Conservation (phyloP, 2,329 filamentous ascomycete species). For the Alternaria sp. region DNA sequence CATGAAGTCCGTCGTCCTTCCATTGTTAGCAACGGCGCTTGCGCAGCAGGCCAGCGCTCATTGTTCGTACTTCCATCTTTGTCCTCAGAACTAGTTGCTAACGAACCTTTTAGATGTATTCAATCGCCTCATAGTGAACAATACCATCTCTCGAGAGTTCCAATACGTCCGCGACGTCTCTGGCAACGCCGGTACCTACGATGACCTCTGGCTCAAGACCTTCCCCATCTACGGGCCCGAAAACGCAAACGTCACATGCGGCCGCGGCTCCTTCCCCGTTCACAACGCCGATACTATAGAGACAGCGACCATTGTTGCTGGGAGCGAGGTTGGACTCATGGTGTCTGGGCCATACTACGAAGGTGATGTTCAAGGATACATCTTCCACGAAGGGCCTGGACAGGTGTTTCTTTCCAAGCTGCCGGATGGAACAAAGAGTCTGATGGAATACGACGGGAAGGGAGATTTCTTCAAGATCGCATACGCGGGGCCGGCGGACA, state of each 20-base stretch:
- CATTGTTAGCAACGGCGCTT: not conserved
- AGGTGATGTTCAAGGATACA: constrained; percentile 14
- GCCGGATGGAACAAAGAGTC: not conserved
- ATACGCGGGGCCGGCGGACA: not conserved
- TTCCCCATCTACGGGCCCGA: constrained; percentile 18
- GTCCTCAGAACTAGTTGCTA: not conserved
- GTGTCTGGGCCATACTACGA: constrained; percentile 11
- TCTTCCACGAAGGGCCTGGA: constrained; percentile 8
- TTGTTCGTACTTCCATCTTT: not conserved
- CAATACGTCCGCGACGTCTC: constrained; percentile 28
- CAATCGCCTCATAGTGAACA: constrained; percentile 24
- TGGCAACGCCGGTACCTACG: not conserved
- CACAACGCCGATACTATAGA: constrained; percentile 14
- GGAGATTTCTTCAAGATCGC: not conserved
- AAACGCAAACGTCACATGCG: constrained; percentile 15
- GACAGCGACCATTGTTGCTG: constrained; percentile 20
- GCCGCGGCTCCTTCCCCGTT: constrained; percentile 13
- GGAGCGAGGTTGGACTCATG: constrained; percentile 19
- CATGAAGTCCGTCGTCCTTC: not conserved
- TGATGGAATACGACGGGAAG: not conserved
- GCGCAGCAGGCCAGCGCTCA: not conserved
- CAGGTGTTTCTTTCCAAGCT: not conserved
- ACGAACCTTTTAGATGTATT: constrained; percentile 15
- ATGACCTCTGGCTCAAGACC: constrained; percentile 12
- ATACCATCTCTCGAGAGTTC: constrained; percentile 21